These are phyloP conservation scores for Larix sibirica DNA, from an alignment of 83 land plant species.

Conservation along the genomic window DNA sequence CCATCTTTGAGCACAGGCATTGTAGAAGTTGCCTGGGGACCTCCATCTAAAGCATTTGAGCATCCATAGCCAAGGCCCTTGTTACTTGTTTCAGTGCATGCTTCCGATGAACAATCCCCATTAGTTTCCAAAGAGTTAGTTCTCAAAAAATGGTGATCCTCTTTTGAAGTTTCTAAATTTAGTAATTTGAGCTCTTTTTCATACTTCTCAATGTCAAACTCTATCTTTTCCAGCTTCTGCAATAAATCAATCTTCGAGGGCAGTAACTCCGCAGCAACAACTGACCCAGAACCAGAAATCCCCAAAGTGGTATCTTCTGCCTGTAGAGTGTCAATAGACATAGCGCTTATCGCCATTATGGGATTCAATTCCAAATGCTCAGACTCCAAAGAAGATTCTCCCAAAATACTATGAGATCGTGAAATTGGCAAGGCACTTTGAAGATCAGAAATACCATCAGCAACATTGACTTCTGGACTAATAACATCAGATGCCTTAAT, in stretches of 20 bases:
- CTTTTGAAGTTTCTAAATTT: constrained; percentile 7
- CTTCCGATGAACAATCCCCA: not conserved
- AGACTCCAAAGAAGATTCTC: constrained; percentile 23
- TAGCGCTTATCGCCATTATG: constrained; percentile 15
- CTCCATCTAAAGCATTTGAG: not conserved
- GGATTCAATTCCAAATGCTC: constrained; percentile 31
- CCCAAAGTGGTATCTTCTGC: constrained; percentile 35
- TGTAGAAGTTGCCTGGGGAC: not conserved
- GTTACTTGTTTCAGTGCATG: not conserved
- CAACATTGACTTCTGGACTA: constrained; percentile 6
- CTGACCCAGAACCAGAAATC: constrained; percentile 34
- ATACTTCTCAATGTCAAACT: constrained; percentile 53
- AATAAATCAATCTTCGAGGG: constrained; percentile 35
- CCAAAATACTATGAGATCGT: constrained; percentile 1
- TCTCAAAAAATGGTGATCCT: too few species aligned
- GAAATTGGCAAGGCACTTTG: constrained; percentile 17
- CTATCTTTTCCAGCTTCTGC: constrained; percentile 55
- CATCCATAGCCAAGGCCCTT: not conserved
- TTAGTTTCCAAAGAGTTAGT: not conserved
- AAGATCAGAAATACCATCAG: constrained; percentile 18
- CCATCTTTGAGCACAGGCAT: not conserved
- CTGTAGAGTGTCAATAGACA: constrained; percentile 29
- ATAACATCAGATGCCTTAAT: constrained; percentile 15
- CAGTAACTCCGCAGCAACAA: constrained; percentile 37
- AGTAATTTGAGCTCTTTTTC: constrained; percentile 60